Conservation (phyloP, 441 rosid species). For the Viola pubescens region DNA sequence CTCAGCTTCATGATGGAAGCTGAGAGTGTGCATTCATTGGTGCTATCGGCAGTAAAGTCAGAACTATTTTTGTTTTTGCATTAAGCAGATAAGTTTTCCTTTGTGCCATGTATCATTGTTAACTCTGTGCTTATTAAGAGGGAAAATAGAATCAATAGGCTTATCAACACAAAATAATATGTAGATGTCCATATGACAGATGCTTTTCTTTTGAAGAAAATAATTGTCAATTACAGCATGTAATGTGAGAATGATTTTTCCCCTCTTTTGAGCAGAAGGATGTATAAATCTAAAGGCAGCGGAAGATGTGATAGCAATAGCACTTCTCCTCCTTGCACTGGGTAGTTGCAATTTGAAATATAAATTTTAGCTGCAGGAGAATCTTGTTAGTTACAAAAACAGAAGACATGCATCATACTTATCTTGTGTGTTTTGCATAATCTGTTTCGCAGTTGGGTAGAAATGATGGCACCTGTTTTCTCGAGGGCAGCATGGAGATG, state of each 20-base stretch:
- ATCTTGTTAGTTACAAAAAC: background rate
- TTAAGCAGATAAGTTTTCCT: background rate
- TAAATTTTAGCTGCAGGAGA: background rate
- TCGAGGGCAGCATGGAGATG: constrained; percentile 88
- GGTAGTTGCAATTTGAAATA: constrained; percentile 29
- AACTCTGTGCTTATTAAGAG: background rate
- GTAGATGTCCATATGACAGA: background rate
- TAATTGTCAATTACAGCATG: background rate
- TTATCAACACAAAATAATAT: background rate
- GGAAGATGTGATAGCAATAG: constrained; percentile 59
- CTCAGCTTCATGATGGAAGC: background rate
- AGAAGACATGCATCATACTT: background rate
- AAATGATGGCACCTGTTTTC: constrained; percentile 97
- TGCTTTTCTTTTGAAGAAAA: background rate
- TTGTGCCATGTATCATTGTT: background rate
- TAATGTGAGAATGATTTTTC: background rate
- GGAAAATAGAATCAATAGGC: background rate
- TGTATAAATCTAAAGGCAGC: constrained; percentile 66
- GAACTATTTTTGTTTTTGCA: background rate
- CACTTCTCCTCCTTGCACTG: constrained; percentile 83
- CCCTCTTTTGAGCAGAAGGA: constrained; percentile 38
- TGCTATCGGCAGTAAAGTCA: background rate
- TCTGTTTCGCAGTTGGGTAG: constrained; percentile 67
- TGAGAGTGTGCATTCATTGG: background rate
- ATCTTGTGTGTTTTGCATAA: background rate